Percentiles rank a stretch among this genome's conserved stretches.
phyloP scores from a whole-genome alignment of 768 basidiomycete species.

The Mycena polygramma region DNA sequence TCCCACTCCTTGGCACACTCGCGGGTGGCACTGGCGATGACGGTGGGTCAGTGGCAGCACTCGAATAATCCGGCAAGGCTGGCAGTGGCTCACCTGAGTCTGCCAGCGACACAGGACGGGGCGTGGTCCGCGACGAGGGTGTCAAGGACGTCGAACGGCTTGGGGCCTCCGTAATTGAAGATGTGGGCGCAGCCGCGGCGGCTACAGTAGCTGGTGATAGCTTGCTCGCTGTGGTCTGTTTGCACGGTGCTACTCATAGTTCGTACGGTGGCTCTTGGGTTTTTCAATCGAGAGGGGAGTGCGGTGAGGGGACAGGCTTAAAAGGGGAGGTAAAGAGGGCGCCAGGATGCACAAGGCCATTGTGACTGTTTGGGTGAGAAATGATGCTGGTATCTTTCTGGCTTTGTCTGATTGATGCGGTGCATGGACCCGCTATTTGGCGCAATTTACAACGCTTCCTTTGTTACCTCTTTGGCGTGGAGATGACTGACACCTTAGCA shows the following conservation, averaged over 20 bases:
- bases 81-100: background rate
- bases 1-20: background rate
- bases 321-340: background rate
- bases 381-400: slow-evolving; percentile 1
- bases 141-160: slow-evolving; percentile 5
- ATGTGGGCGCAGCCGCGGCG: slow-evolving; percentile 15
- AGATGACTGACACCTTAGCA: too few relatives aligned
- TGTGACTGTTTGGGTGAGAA: slow-evolving; percentile 18
- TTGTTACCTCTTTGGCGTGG: background rate
- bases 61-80: background rate
- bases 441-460: background rate
- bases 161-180: background rate
- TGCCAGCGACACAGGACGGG: slow-evolving; percentile 9
- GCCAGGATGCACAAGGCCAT: background rate
- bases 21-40: slow-evolving; percentile 4
- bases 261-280: background rate
- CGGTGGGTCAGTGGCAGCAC: background rate
- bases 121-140: slow-evolving; percentile 4
- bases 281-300: background rate
- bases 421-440: background rate
- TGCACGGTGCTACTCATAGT: background rate
- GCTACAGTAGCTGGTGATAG: slow-evolving; percentile 5
- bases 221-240: background rate
- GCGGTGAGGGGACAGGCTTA: too few relatives aligned
- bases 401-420: background rate